Percentiles rank a stretch among this genome's conserved stretches.
These are phyloP conservation scores for Populus pruinosa DNA, from an alignment of 345 rosid species.

Conservation along the genomic window DNA sequence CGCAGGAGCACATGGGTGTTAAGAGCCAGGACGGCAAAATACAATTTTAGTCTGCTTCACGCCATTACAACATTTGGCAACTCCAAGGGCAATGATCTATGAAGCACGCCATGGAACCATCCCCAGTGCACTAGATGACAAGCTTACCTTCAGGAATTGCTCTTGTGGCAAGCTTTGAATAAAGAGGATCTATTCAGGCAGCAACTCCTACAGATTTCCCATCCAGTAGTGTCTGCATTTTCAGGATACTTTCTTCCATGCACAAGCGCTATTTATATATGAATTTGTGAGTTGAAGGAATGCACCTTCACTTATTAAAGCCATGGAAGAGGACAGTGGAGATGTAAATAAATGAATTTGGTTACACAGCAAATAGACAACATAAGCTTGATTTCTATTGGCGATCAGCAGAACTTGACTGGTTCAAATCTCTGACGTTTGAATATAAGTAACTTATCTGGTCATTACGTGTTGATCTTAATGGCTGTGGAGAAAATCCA, in stretches of 20 bases:
- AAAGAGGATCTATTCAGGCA: not conserved
- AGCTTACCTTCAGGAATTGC: not conserved
- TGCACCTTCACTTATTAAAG: not conserved
- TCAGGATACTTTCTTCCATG: not conserved
- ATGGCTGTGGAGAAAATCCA: conserved; percentile 45
- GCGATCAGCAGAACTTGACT: conserved; percentile 12
- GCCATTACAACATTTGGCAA: not conserved
- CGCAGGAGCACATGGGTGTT: too few relatives aligned
- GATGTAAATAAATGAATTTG: conserved; percentile 8
- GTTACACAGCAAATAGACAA: not conserved
- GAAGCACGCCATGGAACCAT: not conserved
- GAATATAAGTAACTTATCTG: conserved; percentile 41
- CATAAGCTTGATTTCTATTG: not conserved
- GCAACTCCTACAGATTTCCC: not conserved
- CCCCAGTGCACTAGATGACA: not conserved
- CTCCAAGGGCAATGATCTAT: not conserved
- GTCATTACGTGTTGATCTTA: conserved; percentile 27
- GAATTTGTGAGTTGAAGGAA: not conserved
- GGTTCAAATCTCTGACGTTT: conserved; percentile 37
- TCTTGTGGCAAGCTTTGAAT: not conserved
- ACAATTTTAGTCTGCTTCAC: too few relatives aligned
- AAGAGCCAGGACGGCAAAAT: too few relatives aligned
- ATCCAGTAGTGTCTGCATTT: not conserved
- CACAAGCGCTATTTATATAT: not conserved
- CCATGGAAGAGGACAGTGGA: not conserved